Base-by-base conservation (phyloP, 2,329 filamentous ascomycete genomes). In the Fusarium musae region DNA sequence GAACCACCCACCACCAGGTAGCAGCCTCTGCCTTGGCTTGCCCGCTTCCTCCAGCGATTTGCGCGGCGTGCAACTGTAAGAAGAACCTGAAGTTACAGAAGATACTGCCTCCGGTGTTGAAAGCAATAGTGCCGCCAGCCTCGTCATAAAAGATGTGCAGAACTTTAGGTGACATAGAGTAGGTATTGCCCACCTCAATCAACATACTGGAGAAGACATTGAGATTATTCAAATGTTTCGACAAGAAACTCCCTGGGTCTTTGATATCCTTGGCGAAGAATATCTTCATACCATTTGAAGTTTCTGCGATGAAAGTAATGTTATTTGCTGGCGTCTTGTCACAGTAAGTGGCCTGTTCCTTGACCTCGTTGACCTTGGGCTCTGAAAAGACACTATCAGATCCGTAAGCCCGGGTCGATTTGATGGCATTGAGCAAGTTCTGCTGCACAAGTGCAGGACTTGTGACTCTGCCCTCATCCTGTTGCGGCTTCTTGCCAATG, bases 31-130 rank as follows among this genome's bases (percentile, higher is more conserved):
- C 86, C 79, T 85, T 90, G 21, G 85, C 88, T 60, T 87, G 83
- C 5, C 80, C 80, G 30, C 53, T 79, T 28, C 58, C 74, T 47
- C 64, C 83, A 54, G 73, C 77, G 53, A 90, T 81, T 70, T 85
- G 82, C 19, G 83, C 78, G 49, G 89, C 85, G 78, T 98, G 96
- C 37, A 98, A 83, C 78, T 96, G 91, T 68, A 92, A 83, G 81
- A 95, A 98, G 85, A 94, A 97, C 23, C 93, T 88, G 72, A 97
- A 88, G 79, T 99, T 99, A 86, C 95, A 98, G 84, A 98, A 99
- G 36, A 99, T 89, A 77, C 92, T 94, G 42, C 96, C 95, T 43
- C 88, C 90, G 13, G 89, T 89, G 80, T 99, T 99, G 86, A 99
- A 99, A 0, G 96, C 96, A 71, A 99, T 97, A 0, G 94, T 95